A percentile compares a stretch with the other conserved stretches of the same genome.
phyloP scores from a whole-genome alignment of 2,329 filamentous ascomycete genomes.

The Cercospora citrullina region DNA sequence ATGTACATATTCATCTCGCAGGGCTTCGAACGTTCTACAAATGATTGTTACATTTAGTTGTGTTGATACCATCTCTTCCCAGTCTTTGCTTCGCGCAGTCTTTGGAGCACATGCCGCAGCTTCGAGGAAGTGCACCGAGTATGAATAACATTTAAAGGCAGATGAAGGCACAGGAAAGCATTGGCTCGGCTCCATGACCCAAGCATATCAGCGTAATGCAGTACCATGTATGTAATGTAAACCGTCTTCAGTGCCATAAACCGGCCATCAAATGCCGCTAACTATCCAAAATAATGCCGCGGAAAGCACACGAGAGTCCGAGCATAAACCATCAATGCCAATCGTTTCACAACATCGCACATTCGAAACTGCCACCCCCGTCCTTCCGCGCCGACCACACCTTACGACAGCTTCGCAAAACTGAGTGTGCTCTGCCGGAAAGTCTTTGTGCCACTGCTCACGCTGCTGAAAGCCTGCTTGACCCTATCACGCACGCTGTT shows the following conservation, averaged over 20 bases:
- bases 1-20: neutral
- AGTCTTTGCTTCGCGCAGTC: neutral
- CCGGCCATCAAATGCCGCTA: neutral
- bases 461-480: constrained; percentile 16
- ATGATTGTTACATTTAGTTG: neutral
- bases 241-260: neutral
- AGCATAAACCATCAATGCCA: neutral
- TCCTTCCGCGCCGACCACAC: neutral
- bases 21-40: neutral
- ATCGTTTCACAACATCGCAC: neutral
- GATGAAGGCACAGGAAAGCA: neutral
- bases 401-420: constrained; percentile 16
- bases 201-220: neutral
- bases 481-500: constrained; percentile 21
- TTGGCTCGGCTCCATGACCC: neutral
- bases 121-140: neutral
- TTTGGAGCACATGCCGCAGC: neutral
- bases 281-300: neutral
- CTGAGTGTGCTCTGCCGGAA: constrained; percentile 23
- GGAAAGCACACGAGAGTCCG: neutral
- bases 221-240: neutral
- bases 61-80: neutral
- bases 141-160: neutral
- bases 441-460: constrained; percentile 16
- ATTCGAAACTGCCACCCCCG: neutral